phyloP scores from a whole-genome alignment of 192 early-diverging fungal genomes.

The Coemansia sp. region DNA sequence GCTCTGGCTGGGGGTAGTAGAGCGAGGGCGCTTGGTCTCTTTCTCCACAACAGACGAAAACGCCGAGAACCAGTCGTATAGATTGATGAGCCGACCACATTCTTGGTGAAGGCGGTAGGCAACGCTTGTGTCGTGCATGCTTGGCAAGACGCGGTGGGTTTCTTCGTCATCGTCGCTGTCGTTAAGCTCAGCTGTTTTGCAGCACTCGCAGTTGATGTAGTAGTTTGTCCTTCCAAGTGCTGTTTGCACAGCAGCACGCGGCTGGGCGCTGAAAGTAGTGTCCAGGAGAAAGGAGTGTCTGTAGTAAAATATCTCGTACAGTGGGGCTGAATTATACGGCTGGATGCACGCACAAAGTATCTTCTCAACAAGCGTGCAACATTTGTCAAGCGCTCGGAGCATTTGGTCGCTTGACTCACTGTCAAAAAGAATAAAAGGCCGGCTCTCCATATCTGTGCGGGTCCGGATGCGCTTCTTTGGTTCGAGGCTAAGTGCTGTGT shows the following conservation, averaged over 20 bases:
- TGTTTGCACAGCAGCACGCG: slow-evolving; percentile 81
- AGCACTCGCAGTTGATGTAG: slow-evolving; percentile 87
- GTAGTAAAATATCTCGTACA: slow-evolving; percentile 86
- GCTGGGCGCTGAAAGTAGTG: slow-evolving; percentile 82
- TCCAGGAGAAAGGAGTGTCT: slow-evolving; percentile 68
- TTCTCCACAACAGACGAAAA: slow-evolving; percentile 80
- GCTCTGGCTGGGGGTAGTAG: slow-evolving; percentile 31
- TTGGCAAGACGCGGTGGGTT: slow-evolving; percentile 56
- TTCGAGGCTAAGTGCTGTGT: background rate
- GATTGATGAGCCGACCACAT: slow-evolving; percentile 91
- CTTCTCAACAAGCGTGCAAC: slow-evolving; percentile 29
- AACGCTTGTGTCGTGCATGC: slow-evolving; percentile 84
- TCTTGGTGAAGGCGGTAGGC: slow-evolving; percentile 90
- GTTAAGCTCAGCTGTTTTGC: slow-evolving; percentile 30
- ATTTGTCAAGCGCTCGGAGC: slow-evolving; percentile 36
- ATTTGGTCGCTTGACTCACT: slow-evolving; percentile 40
- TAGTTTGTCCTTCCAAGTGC: slow-evolving; percentile 75
- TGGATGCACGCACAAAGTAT: slow-evolving; percentile 43
- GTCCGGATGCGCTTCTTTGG: slow-evolving; percentile 37
- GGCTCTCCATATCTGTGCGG: slow-evolving; percentile 47
- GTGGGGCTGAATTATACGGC: slow-evolving; percentile 64
- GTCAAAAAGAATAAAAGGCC: slow-evolving; percentile 51
- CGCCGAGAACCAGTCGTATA: slow-evolving; percentile 88
- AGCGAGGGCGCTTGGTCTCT: slow-evolving; percentile 35
- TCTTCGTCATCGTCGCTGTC: slow-evolving; percentile 29